phyloP scores from a whole-genome alignment of 768 basidiomycete species.

The Boletus reticuloceps region DNA sequence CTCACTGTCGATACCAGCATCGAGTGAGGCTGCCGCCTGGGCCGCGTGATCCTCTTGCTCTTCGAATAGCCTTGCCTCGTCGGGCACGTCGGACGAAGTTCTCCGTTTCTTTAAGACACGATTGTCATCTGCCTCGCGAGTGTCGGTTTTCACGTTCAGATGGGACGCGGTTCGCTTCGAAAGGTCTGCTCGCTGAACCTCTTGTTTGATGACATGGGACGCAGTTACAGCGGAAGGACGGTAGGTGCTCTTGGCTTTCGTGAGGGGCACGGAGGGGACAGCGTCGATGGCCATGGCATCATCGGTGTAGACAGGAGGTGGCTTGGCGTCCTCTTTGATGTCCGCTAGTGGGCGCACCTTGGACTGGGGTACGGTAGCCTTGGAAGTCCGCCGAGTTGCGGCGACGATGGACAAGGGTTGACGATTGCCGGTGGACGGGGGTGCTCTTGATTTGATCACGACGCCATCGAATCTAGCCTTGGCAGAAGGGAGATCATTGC shows the following conservation, averaged over 20 bases:
- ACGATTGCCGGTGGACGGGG: constrained; percentile 34
- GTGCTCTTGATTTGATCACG: constrained; percentile 50
- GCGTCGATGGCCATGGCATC: constrained; percentile 54
- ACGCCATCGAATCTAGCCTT: constrained; percentile 63
- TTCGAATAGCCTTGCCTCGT: constrained; percentile 41
- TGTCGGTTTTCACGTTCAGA: constrained; percentile 33
- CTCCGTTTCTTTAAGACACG: constrained; percentile 73
- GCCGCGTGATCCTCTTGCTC: constrained; percentile 35
- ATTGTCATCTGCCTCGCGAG: constrained; percentile 52
- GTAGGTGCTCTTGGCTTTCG: constrained; percentile 5
- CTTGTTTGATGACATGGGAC: constrained; percentile 26
- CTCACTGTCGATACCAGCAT: constrained; percentile 43
- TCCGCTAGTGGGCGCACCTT: constrained; percentile 25
- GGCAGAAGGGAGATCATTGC: constrained; percentile 37
- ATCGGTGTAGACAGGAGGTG: constrained; percentile 35
- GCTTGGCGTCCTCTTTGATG: constrained; percentile 27
- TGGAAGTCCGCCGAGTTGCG: constrained; percentile 39
- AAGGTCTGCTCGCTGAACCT: constrained; percentile 26
- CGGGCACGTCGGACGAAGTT: constrained; percentile 64
- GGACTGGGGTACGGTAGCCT: constrained; percentile 21
- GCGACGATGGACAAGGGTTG: constrained; percentile 57
- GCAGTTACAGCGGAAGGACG: constrained; percentile 31
- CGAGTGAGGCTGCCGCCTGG: constrained; percentile 40
- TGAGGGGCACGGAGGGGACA: constrained; percentile 24
- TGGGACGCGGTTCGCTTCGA: constrained; percentile 33